Base-by-base conservation (phyloP, 495 filamentous ascomycete genomes). In the Tuber indicum region DNA sequence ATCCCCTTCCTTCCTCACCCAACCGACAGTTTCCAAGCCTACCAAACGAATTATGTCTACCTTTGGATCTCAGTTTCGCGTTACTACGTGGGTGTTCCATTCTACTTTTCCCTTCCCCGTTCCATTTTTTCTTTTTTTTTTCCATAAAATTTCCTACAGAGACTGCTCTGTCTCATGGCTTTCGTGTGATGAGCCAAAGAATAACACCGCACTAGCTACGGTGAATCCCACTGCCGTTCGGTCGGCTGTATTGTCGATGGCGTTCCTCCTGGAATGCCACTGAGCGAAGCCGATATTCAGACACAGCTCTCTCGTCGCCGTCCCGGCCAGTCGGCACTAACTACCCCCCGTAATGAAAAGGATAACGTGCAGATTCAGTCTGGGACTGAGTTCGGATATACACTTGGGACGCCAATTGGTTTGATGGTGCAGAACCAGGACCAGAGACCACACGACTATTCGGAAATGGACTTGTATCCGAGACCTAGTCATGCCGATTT, bases 401-500 rank as follows among this genome's bases (percentile, higher is more conserved):
- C 96, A 14, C 87, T 98, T 52, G 96, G 96, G 36, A 96, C 96
- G 19, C 96, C 96, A 23, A 97, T 98, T 82, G 93, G 88, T 70
- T 89, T 98, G 86, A 83, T 93, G 72, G 95, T 98, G 32, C 86
- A 90, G 84, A 98, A 98, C 84, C 90, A 98, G 86, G 94, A 98
- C 84, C 94, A 97, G 82, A 86, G 96, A 75, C 96, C 95, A 19
- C 92, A 96, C 84, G 96, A 99, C 87, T 99, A 99, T 84, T 90
- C 90, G 81, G 98, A 94, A 66, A 99, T 98, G 91, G 93, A 98
- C 84, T 84, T 89, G 66, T 97, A 91, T 88, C 96, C 96, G 17
- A 88, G 96, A 47, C 96, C 96, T 16, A 93, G 91, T 84, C 96
- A 99, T 85, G 96, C 96, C 73, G 96, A 99, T 84, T 97, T 91